phyloP scores from a whole-genome alignment of 164 flowering plant species.

The Kalanchoe fedtschenkoi region DNA sequence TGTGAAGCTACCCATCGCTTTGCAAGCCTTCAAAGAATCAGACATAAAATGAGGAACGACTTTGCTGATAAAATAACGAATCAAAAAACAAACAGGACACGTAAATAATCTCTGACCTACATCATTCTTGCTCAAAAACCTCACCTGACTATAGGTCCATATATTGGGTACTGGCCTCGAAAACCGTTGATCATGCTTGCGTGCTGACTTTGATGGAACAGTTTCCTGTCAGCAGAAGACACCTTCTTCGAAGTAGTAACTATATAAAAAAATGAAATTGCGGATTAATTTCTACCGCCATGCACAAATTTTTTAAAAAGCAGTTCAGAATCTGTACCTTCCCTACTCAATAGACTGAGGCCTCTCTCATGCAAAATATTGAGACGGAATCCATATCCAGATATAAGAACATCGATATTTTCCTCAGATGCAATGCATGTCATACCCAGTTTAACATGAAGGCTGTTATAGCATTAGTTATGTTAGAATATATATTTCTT shows the following conservation, averaged over 20 bases:
- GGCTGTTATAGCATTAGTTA: constrained; percentile 34
- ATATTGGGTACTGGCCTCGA: constrained; percentile 58
- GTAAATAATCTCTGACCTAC: not conserved
- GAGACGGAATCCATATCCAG: constrained; percentile 91
- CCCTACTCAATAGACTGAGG: constrained; percentile 42
- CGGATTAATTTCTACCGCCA: not conserved
- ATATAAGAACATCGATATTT: constrained; percentile 61
- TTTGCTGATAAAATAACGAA: not conserved
- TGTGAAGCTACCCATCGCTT: constrained; percentile 96
- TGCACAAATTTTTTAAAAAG: not conserved
- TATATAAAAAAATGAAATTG: constrained; percentile 13
- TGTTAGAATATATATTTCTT: not conserved
- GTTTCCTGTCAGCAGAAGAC: constrained; percentile 45
- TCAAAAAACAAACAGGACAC: not conserved
- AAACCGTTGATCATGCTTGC: constrained; percentile 92
- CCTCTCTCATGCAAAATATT: constrained; percentile 84
- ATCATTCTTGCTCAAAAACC: constrained; percentile 1
- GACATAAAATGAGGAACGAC: constrained; percentile 4
- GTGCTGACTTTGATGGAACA: constrained; percentile 66
- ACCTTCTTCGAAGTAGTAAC: constrained; percentile 37
- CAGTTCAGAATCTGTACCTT: constrained; percentile 26
- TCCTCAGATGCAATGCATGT: constrained; percentile 63
- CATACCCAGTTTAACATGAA: constrained; percentile 52
- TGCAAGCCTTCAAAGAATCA: constrained; percentile 59
- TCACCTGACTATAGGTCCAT: constrained; percentile 82